phyloP scores from a whole-genome alignment of 768 basidiomycete genomes.

The Mycena venus region DNA sequence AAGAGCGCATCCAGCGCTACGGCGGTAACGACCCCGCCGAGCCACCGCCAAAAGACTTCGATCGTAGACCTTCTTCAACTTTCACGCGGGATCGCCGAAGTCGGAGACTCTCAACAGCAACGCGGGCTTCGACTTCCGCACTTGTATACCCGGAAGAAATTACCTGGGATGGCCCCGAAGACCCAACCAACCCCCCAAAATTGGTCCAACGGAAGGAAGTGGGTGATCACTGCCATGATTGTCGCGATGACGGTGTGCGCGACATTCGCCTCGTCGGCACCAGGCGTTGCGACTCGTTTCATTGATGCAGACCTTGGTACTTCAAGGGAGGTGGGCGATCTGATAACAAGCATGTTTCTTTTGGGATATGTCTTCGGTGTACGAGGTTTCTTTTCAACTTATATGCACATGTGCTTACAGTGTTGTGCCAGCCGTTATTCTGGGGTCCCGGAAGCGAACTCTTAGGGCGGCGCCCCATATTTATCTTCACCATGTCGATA shows the following conservation, averaged over 20 bases:
- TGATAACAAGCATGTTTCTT: constrained; percentile 65
- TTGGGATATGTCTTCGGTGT: constrained; percentile 67
- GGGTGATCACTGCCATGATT: constrained; percentile 59
- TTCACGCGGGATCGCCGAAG: background rate
- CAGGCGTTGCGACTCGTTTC: constrained; percentile 51
- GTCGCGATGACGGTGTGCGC: constrained; percentile 68
- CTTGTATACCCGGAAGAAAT: constrained; percentile 53
- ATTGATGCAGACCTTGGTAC: constrained; percentile 57
- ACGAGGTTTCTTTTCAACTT: constrained; percentile 63
- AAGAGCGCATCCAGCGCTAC: constrained; percentile 41
- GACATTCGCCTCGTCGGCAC: constrained; percentile 74
- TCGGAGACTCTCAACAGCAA: background rate
- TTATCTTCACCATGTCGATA: constrained; percentile 60
- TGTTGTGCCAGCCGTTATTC: constrained; percentile 54
- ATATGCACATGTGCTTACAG: constrained; percentile 39
- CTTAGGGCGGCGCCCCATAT: constrained; percentile 65
- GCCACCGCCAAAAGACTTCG: constrained; percentile 35
- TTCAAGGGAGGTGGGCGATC: constrained; percentile 58
- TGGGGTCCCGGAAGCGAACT: constrained; percentile 77
- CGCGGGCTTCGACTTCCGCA: constrained; percentile 25
- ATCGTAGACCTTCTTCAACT: too few species aligned
- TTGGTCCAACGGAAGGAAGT: constrained; percentile 61
- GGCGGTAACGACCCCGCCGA: constrained; percentile 49
- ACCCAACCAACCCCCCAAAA: constrained; percentile 70
- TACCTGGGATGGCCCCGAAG: constrained; percentile 68